Base-by-base conservation (phyloP, 495 filamentous ascomycete genomes). In the Aspergillus coremiiformis region DNA sequence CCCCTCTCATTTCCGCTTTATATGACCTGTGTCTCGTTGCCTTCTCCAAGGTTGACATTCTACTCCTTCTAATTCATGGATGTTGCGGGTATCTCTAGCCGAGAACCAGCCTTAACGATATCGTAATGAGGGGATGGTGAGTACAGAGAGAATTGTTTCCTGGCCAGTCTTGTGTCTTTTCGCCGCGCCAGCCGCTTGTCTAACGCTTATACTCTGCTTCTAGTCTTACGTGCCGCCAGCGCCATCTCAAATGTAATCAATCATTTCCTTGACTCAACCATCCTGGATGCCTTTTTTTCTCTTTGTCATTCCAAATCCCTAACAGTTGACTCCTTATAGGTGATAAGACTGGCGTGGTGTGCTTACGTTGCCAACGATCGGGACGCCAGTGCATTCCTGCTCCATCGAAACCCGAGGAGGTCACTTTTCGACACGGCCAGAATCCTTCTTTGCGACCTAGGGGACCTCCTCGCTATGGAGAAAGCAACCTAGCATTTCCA, bases 101-200 rank as follows among this genome's bases (percentile, higher is more conserved):
- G 44, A 58, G 51, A 52, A 55, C 52, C 26, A 42, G 55, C 39
- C 11, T 26, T 42, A 49, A 54, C 23, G 21, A 61, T 56, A 66
- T 57, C 68, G 68, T 73, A 53, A 73, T 71, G 70, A 73, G 70
- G 68, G 70, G 70, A 69, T 73, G 70, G 70, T 73, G 29, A 52
- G 48, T 29, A 3, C 44, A 35, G 15, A 21, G 27, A 9, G 26
- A 9, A 21, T 4, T 11, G 8, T 30, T 1, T 9, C 8, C 2
- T 9, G 4, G 24, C 5, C 32, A n/a, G 14, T 35, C 32, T 35
- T 35, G 32, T 12, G 14, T 12, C 12, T 35, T 15, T 35, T 35
- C 14, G 2, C 12, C 32, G 32, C 32, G 20, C 23, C 33, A 39
- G 47, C 47, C 23, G 30, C 33, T 49, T 49, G 23, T 8, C 51